These are phyloP conservation scores for Trichosanthes truncata DNA, from an alignment of 306 rosid genomes.

Conservation along the genomic window DNA sequence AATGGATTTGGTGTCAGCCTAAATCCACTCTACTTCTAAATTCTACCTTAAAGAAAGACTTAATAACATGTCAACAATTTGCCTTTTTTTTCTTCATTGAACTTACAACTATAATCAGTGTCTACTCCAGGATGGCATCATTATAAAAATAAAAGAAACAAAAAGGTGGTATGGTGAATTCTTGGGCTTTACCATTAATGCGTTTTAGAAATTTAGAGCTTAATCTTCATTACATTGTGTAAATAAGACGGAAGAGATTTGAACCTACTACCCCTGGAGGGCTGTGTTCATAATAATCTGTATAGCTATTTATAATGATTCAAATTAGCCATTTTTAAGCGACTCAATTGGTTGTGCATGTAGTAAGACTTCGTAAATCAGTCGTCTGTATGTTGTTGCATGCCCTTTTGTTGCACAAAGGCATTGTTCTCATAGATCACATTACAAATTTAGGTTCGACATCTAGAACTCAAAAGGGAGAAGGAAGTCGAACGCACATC, in stretches of 20 bases:
- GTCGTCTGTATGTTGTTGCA: background rate
- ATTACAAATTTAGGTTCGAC: slow-evolving; percentile 62
- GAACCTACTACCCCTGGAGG: background rate
- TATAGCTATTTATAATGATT: background rate
- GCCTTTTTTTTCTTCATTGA: background rate
- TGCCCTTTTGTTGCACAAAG: background rate
- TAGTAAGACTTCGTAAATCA: background rate
- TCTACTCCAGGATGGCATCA: background rate
- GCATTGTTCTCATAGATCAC: background rate
- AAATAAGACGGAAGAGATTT: background rate
- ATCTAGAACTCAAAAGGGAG: slow-evolving; percentile 79
- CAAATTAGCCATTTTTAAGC: background rate
- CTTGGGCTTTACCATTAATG: background rate
- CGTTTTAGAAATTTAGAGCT: background rate
- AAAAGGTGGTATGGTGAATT: background rate
- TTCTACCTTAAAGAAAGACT: background rate
- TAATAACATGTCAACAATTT: background rate
- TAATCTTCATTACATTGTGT: background rate
- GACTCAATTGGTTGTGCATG: background rate
- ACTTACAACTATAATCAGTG: background rate
- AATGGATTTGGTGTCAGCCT: background rate
- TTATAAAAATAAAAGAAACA: too few relatives aligned
- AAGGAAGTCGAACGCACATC: slow-evolving; percentile 48
- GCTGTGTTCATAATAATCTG: background rate
- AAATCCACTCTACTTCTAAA: background rate